Percentiles rank a stretch among this genome's conserved stretches.
Conservation (phyloP, 2,329 filamentous ascomycete species). For the Colletotrichum sp. region DNA sequence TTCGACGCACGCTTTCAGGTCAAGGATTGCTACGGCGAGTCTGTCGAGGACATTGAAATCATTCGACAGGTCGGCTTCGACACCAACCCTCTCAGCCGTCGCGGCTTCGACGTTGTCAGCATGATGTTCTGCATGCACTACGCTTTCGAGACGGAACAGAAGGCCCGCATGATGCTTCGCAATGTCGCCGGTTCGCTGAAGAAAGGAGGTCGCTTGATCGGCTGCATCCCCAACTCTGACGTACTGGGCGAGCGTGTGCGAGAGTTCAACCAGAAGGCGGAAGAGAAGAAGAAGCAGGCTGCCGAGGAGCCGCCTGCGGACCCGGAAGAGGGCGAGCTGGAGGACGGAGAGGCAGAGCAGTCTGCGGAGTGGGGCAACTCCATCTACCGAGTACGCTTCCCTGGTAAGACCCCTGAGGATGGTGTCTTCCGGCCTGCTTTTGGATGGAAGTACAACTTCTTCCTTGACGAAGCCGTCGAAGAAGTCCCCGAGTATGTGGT, state of each 20-base stretch:
- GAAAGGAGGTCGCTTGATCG: conserved; percentile 93
- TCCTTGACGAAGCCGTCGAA: conserved; percentile 93
- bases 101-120: conserved; percentile 93
- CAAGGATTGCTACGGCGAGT: conserved; percentile 91
- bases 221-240: conserved; percentile 96
- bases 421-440: conserved; percentile 93
- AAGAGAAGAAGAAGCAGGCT: conserved; percentile 41
- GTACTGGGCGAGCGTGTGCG: conserved; percentile 81
- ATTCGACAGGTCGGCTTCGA: conserved; percentile 89
- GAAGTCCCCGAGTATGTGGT: conserved; percentile 97
- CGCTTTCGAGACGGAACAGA: conserved; percentile 90
- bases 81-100: conserved; percentile 70
- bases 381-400: conserved; percentile 91
- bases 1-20: conserved; percentile 89
- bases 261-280: conserved; percentile 68
- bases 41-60: conserved; percentile 80
- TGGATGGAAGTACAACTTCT: conserved; percentile 98
- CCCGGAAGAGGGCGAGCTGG: conserved; percentile 49
- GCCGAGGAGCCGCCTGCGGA: conserved; percentile 31
- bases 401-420: conserved; percentile 79
- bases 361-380: conserved; percentile 89
- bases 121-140: conserved; percentile 99
- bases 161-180: conserved; percentile 88
- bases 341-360: conserved; percentile 66
- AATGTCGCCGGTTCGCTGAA: conserved; percentile 91